These are phyloP conservation scores for Akanthomyces dipterigenus DNA, from an alignment of 2,329 filamentous ascomycete species.

Conservation along the genomic window DNA sequence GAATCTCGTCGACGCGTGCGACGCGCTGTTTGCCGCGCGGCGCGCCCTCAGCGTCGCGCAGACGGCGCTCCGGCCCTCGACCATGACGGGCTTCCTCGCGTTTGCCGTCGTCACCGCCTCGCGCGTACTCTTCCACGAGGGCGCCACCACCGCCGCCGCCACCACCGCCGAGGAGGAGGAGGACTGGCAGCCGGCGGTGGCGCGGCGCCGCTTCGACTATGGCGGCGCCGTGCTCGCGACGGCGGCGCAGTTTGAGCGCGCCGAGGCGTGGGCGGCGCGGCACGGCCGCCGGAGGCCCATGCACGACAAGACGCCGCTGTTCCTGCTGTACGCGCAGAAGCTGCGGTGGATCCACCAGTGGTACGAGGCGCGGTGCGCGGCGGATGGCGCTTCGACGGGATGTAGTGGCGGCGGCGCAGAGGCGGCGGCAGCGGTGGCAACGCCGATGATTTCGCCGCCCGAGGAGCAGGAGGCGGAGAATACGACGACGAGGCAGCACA, in stretches of 20 bases:
- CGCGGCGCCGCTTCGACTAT: constrained; percentile 4
- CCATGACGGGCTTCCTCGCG: constrained; percentile 6
- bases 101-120: constrained; percentile 4
- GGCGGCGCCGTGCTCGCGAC: neutral
- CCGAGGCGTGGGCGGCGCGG: neutral
- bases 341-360: constrained; percentile 3
- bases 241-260: neutral
- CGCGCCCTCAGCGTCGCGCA: neutral
- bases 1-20: constrained; percentile 5
- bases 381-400: neutral
- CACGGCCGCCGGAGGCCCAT: neutral
- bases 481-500: neutral
- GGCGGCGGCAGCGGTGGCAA: neutral
- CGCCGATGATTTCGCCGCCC: neutral
- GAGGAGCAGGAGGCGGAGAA: neutral
- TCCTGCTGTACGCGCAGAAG: neutral
- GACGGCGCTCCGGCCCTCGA: neutral
- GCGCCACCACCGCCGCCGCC: too few relatives aligned
- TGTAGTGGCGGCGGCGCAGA: neutral
- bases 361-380: neutral
- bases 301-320: neutral
- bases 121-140: constrained; percentile 7
- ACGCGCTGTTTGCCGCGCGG: neutral
- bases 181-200: constrained; percentile 1
- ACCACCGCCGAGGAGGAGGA: too few relatives aligned